These are phyloP conservation scores for Umbilicus rupestris DNA, from an alignment of 164 flowering plant species.

Conservation along the genomic window DNA sequence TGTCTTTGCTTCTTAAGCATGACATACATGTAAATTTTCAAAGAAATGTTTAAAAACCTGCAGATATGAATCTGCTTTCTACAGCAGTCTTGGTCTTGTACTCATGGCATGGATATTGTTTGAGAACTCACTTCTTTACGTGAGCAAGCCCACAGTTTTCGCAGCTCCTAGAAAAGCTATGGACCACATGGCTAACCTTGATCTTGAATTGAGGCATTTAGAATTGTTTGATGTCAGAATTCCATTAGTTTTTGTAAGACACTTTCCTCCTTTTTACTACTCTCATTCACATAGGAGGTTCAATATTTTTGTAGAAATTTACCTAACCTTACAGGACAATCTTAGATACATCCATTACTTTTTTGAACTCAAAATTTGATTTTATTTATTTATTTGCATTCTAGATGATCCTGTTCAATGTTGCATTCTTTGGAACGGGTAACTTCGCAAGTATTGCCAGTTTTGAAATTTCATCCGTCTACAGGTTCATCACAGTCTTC, in stretches of 20 bases:
- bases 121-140: constrained; percentile 50
- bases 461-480: constrained; percentile 96
- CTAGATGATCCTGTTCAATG: constrained; percentile 85
- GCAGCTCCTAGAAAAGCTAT: constrained; percentile 20
- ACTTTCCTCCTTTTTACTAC: neutral
- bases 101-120: constrained; percentile 85
- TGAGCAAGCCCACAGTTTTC: constrained; percentile 19
- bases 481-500: constrained; percentile 89
- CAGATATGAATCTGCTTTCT: constrained; percentile 95
- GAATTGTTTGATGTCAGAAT: constrained; percentile 74
- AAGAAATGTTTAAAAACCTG: constrained; percentile 10
- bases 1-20: neutral
- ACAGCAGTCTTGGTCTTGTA: constrained; percentile 67
- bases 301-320: no score
- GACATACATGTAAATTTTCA: neutral
- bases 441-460: constrained; percentile 98
- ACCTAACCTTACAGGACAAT: no score
- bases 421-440: constrained; percentile 95
- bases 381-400: constrained; percentile 1
- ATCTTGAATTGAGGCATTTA: constrained; percentile 42
- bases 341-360: no score
- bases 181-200: constrained; percentile 24
- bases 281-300: neutral
- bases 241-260: constrained; percentile 79
- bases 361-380: neutral